These are phyloP conservation scores for Syzygium malaccense DNA, from an alignment of 441 rosid species.

Conservation along the genomic window DNA sequence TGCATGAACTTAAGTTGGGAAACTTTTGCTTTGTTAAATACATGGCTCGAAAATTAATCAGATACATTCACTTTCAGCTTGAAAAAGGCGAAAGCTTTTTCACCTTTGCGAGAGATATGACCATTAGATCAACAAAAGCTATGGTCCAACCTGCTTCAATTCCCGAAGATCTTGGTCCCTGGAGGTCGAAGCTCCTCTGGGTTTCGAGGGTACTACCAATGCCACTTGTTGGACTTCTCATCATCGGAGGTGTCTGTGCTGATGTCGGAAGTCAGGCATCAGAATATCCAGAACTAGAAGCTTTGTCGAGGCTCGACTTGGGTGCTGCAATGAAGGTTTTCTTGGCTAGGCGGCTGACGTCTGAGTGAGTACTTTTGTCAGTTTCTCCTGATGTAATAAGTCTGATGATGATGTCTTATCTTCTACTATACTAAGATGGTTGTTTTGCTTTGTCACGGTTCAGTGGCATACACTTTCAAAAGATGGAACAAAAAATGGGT, in stretches of 20 bases:
- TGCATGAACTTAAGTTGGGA: background rate
- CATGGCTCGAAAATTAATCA: background rate
- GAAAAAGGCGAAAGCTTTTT: slow-evolving; percentile 89
- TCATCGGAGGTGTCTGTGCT: slow-evolving; percentile 64
- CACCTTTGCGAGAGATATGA: slow-evolving; percentile 86
- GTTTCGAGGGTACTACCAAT: slow-evolving; percentile 86
- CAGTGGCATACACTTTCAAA: too few species aligned
- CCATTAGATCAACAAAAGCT: slow-evolving; percentile 78
- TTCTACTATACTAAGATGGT: background rate
- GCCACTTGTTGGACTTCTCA: slow-evolving; percentile 90
- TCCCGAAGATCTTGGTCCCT: slow-evolving; percentile 71
- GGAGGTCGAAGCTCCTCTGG: slow-evolving; percentile 95
- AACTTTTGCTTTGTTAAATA: background rate
- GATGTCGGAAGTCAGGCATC: slow-evolving; percentile 49
- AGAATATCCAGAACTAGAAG: slow-evolving; percentile 79
- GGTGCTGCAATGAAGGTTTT: slow-evolving; percentile 89
- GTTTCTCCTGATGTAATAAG: background rate
- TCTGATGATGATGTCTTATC: background rate
- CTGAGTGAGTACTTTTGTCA: slow-evolving; percentile 55
- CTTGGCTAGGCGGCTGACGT: slow-evolving; percentile 76
- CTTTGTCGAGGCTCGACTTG: slow-evolving; percentile 75
- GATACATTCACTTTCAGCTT: slow-evolving; percentile 28
- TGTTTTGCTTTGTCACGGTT: background rate
- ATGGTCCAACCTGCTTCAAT: slow-evolving; percentile 46
- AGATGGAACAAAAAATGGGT: background rate